Base-by-base conservation (phyloP, 2,329 filamentous ascomycete genomes). In the Escovopsis sp. region DNA sequence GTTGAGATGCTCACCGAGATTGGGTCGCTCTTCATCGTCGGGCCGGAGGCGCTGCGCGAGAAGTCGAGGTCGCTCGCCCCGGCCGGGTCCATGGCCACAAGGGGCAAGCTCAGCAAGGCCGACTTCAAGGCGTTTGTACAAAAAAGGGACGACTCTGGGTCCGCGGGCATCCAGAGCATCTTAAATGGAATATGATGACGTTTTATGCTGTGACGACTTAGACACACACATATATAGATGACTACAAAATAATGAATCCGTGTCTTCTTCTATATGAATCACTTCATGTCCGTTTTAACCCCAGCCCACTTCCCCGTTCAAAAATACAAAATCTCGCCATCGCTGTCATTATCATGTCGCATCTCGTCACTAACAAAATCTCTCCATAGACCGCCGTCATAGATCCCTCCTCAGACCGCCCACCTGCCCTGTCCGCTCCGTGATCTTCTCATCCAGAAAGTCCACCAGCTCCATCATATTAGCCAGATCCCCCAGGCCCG, bases 21-120 rank as follows among this genome's bases (percentile, higher is more conserved):
- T 39, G 88, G 87, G 10, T 94, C 87, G 51, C 61, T 98, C 35
- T 98, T 98, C 54, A 93, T 98, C 43, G 84, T 98, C 49, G 84
- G 85, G 2, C 74, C 79, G 10, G 81, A 87, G 55, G 81, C 81
- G 26, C 60, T 87, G 40, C 65, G 74, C 34, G 81, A 87, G 57
- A 70, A 80, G 47, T 70, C 76, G 35, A 64, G 79, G 38, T 74
- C 71, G 39, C 56, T 79, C 39, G 65, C 52, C 41, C 55, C 55
- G 38, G 55, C 55, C 38, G 63, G 49, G 35, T 56, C 45, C 39
- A 54, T 49, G 34, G 58, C 55, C 26, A 60, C 50, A 23, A 64
- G 65, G 17, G 72, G 66, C 50, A 75, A 68, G 54, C 57, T 73
- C 49, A 66, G 61, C 41, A 81, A 76, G 63, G 65, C 72, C 17